Evolutionary conservation across 2,329 filamentous ascomycete genomes (phyloP).

Genomic region (Cercospora citrullina): DNA sequence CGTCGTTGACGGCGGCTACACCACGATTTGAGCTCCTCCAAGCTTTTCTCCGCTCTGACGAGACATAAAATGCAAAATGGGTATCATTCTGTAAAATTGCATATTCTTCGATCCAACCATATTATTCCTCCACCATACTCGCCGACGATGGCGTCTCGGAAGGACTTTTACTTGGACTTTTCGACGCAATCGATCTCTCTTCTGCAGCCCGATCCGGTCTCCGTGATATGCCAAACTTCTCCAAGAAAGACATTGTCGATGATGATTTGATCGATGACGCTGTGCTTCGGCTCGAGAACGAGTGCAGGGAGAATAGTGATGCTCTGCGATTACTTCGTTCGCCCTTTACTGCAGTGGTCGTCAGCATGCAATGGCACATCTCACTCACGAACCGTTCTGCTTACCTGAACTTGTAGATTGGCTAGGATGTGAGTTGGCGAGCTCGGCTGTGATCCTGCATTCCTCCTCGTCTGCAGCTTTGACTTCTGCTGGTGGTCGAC

Average conservation of each 20-base stretch:
- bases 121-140: not conserved
- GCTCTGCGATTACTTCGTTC: conserved; percentile 1
- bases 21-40: not conserved
- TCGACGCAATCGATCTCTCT: not conserved
- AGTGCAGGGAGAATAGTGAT: conserved; percentile 7
- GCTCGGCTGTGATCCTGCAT: conserved; percentile 20
- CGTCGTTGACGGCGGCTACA: conserved; percentile 20
- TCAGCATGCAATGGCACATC: not conserved
- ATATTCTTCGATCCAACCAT: not conserved
- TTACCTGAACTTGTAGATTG: conserved; percentile 12
- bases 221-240: conserved; percentile 1
- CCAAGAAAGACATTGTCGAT: conserved; percentile 1
- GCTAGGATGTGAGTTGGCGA: conserved; percentile 9
- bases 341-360: not conserved
- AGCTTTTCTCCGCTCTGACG: not conserved
- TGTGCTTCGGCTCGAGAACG: conserved; percentile 1
- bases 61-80: not conserved
- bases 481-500: conserved; percentile 16
- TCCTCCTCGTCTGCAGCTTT: conserved; percentile 17
- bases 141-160: not conserved
- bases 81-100: not conserved
- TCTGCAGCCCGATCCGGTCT: not conserved
- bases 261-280: not conserved
- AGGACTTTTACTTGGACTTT: not conserved
- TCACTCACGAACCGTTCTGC: not conserved